Base-by-base conservation (phyloP, 352 stramenopile species). In the Aphanomyces invadans region DNA sequence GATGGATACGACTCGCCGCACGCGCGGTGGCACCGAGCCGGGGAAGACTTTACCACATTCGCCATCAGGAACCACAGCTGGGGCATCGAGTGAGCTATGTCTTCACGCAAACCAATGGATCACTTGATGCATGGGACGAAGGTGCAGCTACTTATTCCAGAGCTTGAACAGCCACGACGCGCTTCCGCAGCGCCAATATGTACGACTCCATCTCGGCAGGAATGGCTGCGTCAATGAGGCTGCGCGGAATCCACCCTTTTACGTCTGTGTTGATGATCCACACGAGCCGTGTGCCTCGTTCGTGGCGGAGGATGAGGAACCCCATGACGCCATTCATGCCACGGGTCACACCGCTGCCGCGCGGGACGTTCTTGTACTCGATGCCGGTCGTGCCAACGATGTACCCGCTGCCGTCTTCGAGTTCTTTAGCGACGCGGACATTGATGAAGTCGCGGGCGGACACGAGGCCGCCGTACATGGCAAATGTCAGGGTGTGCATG, bases 251-350 rank as follows among this genome's bases (percentile, higher is more conserved):
- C 49, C 49, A 57, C 19, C 49, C 49, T 26, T 57, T 57, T n/a
- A 57, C 49, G 49, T 57, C 49, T 15, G 49, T 57, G 49, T 57
- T 57, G 49, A 57, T 57, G 49, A 57, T 57, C 49, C 49, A 57
- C 19, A 57, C 4, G 19, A 57, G 23, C 12, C 49, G 49, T 26
- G 49, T 57, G 49, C 49, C 49, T 32, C 36, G 7, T 39, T 29
- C 49, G 19, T 57, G 17, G 1, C 19, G 49, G 25, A 57, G 29
- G 49, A 57, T 57, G 2, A 57, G 49, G 29, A 57, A 57, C 49
- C 49, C 49, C 49, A 57, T 57, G 25, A 57, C 49, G 11, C 49
- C 49, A 33, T 57, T 57, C 49, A 57, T 57, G 49, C 49, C 49
- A 26, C 49, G 49, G 12, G 49, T 57, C 5, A 57, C 49, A 26